Base-by-base conservation (phyloP, 257 asterid species). In the Perilla frutescens region DNA sequence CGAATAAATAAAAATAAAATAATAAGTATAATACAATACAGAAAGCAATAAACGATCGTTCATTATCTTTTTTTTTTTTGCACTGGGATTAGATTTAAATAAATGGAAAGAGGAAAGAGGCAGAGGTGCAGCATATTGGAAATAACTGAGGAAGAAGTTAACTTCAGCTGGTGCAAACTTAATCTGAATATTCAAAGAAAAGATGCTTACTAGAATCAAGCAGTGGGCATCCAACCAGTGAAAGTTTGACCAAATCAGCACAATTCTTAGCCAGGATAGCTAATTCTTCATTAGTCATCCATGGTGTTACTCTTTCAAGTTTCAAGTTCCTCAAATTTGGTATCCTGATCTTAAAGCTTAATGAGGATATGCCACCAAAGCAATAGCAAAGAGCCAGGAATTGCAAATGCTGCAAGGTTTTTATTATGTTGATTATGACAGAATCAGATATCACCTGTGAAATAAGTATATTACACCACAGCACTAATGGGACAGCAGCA, bases 211-310 rank as follows among this genome's bases (percentile, higher is more conserved):
- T 94, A 79, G 93, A 79, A 81, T 83, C 81, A 61, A 93, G 96
- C 76, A 75, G 82, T n/a, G 72, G 69, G 87, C 98, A 90, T 80
- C 98, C 98, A 36, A 79, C 77, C 80, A 93, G 75, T 15, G 98
- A 90, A 81, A 93, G 91, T 73, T 83, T 72, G 59, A 77, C 77
- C 83, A 93, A 81, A 70, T 87, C 80, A 53, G 78, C 66, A 79
- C 96, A 93, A 77, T 78, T 87, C 77, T 73, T 85, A 50, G 92
- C 81, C 73, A 93, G 85, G 75, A 72, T 86, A 65, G 83, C 81
- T 84, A 93, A 75, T 73, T 86, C 96, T 71, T 76, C 84, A 77
- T 87, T 87, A 78, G 88, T 89, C 96, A 93, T 90, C 90, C 90
- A 84, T 15, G 91, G 81, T 36, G 93, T 72, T 31, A 89, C 96